Percentiles rank a stretch among this genome's conserved stretches.
Evolutionary conservation across 2,329 filamentous ascomycete species (phyloP).

Genomic region (Aureobasidium sp.): DNA sequence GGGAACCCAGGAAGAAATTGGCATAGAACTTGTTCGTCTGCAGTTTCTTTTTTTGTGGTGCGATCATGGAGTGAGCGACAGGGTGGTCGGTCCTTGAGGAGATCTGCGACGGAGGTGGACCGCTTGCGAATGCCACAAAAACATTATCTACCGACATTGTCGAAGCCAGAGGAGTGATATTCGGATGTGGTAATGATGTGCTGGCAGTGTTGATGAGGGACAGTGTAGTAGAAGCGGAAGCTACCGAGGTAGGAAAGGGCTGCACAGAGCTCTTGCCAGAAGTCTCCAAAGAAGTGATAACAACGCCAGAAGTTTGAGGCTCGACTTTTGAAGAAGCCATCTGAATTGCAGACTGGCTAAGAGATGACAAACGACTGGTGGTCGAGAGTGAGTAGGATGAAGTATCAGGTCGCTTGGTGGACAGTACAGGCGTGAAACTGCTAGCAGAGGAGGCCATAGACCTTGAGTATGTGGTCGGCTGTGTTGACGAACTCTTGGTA

Average conservation of each 20-base stretch:
- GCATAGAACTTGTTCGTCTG: slow-evolving; percentile 64
- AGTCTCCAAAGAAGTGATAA: slow-evolving; percentile 19
- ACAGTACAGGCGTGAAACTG: neutral
- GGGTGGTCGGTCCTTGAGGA: slow-evolving; percentile 32
- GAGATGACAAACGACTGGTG: slow-evolving; percentile 19
- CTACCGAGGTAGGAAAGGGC: slow-evolving; percentile 23
- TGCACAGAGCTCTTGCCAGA: slow-evolving; percentile 18
- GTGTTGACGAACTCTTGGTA: neutral
- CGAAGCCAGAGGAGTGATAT: slow-evolving; percentile 17
- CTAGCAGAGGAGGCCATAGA: neutral
- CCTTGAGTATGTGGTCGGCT: neutral
- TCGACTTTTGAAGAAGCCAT: slow-evolving; percentile 16
- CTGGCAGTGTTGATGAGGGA: slow-evolving; percentile 23
- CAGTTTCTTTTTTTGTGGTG: slow-evolving; percentile 37
- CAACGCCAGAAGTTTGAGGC: slow-evolving; percentile 8
- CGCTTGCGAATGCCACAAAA: slow-evolving; percentile 33
- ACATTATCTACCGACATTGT: slow-evolving; percentile 22
- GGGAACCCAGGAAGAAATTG: slow-evolving; percentile 69
- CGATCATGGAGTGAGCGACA: slow-evolving; percentile 28
- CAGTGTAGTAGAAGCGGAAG: slow-evolving; percentile 18
- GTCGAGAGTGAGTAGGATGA: neutral
- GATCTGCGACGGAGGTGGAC: slow-evolving; percentile 33
- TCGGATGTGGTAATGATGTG: slow-evolving; percentile 18
- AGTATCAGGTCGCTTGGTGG: neutral
- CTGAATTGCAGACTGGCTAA: slow-evolving; percentile 23